A percentile compares a stretch with the other conserved stretches of the same genome.
Conservation (phyloP, 1,284 basidiomycete species). For the Ceratobasidium sp. region DNA sequence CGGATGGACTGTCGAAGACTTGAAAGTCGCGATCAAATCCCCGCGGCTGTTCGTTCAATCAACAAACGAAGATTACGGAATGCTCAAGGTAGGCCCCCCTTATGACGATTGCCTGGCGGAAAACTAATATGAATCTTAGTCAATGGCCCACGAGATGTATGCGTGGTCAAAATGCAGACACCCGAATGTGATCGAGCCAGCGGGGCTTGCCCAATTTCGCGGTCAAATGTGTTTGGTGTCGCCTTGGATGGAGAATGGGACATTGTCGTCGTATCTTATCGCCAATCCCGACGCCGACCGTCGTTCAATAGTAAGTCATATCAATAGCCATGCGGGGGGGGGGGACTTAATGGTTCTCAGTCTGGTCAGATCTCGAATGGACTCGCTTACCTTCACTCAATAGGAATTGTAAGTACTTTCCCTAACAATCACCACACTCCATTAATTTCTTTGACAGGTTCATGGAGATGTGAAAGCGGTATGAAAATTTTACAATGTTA, state of each 20-base stretch:
- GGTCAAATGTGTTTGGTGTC: conserved; percentile 1
- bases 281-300: background rate
- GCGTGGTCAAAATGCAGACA: conserved; percentile 11
- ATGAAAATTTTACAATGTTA: background rate
- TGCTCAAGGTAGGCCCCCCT: no score
- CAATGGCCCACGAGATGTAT: background rate
- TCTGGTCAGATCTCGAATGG: conserved; percentile 1
- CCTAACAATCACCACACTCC: background rate
- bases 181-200: background rate
- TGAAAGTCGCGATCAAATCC: no score
- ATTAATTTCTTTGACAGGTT: conserved; percentile 4
- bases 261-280: background rate
- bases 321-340: background rate
- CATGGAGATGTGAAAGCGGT: conserved; percentile 25
- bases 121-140: background rate
- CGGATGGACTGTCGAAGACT: no score
- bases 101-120: no score
- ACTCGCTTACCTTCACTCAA: background rate
- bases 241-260: background rate
- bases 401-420: background rate
- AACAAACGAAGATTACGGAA: no score
- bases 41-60: no score
- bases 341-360: background rate
- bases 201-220: background rate
- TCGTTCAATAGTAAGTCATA: background rate